Base-by-base conservation (phyloP, 257 asterid species). In the Gentiana straminea region DNA sequence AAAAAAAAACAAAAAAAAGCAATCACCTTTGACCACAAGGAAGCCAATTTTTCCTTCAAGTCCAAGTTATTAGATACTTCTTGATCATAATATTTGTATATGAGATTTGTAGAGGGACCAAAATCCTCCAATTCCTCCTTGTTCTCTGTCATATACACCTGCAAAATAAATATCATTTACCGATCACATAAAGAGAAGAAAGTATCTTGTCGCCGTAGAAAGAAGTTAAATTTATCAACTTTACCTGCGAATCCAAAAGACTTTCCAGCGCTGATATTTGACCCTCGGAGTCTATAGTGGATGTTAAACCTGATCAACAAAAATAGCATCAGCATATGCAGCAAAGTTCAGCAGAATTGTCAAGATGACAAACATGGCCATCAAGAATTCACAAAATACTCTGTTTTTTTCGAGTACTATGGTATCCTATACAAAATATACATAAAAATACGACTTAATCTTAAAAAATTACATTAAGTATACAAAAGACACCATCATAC, bases 161-260 rank as follows among this genome's bases (percentile, higher is more conserved):
- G 81, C 51, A 68, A 45, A 67, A 61, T 32, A 63, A 4, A 47
- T 32, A 12, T 12, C 44, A 39, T 38, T n/a, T 7, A 35, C 35
- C 49, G 13, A 50, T 50, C 49, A 46, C 66, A 47, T 43, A 3
- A 53, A 52, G 35, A 4, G 9, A 54, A 39, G 43, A 34, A 60
- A 37, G 9, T 15, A 37, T 32, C 54, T 11, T 10, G 52, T 35
- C 44, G 35, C 61, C 41, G 54, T 37, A 38, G 41, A 67, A 51
- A 33, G 33, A 39, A 37, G 5, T 8, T 51, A 8, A 57, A 51
- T 37, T 52, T 8, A 45, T 4, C 63, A 57, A 64, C 5, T 32
- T 35, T 68, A 81, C 95, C 84, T 65, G 86, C 58, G 95, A 83
- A 75, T 91, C 96, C 73, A 87, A 72, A 68, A 84, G 76, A 61